Evolutionary conservation across 164 flowering plant genomes (phyloP).

Genomic region (Macadamia integrifolia): DNA sequence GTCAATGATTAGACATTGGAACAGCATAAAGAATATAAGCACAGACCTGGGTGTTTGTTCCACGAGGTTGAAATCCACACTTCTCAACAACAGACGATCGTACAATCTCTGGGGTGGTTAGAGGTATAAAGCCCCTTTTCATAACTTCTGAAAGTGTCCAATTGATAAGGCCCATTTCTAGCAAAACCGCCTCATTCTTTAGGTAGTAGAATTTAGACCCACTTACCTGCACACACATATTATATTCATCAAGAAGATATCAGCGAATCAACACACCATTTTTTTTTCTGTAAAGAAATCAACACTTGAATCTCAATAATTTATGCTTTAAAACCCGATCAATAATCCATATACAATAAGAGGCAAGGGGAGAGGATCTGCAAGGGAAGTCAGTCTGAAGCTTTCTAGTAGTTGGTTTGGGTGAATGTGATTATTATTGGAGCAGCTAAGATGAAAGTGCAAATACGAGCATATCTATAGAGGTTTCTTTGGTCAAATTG

Average conservation of each 20-base stretch:
- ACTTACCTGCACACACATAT: slow-evolving; percentile 52
- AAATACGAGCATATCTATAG: no score
- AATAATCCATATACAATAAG: background rate
- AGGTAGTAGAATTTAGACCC: slow-evolving; percentile 96
- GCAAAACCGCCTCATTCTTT: slow-evolving; percentile 88
- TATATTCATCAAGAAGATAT: no score
- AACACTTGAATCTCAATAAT: background rate
- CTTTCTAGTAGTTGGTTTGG: no score
- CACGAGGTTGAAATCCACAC: slow-evolving; percentile 98
- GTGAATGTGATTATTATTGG: no score
- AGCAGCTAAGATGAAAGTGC: no score
- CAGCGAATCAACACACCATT: background rate
- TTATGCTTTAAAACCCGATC: background rate
- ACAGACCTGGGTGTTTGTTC: slow-evolving; percentile 83
- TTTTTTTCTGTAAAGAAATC: no score
- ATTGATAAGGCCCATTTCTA: slow-evolving; percentile 83
- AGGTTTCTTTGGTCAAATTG: no score
- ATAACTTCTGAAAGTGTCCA: slow-evolving; percentile 88
- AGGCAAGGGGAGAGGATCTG: background rate
- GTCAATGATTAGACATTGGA: background rate
- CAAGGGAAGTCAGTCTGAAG: no score
- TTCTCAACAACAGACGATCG: slow-evolving; percentile 84
- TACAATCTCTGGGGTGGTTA: slow-evolving; percentile 89
- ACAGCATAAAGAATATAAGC: background rate
- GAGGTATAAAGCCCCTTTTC: slow-evolving; percentile 72